These are phyloP conservation scores for Hypoxylon sp. DNA, from an alignment of 2,329 filamentous ascomycete genomes.

Conservation along the genomic window DNA sequence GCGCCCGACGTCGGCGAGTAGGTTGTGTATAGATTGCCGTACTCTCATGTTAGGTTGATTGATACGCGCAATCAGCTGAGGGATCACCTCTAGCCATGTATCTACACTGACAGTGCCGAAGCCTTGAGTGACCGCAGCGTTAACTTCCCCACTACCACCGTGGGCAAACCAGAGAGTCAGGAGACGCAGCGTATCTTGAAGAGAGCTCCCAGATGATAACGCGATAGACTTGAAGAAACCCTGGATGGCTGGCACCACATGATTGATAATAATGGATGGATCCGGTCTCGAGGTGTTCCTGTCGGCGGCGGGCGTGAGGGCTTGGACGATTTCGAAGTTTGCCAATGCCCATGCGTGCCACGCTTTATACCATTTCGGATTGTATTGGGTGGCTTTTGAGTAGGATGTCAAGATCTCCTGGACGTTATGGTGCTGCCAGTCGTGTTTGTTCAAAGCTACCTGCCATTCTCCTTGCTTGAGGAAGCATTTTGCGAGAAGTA, in stretches of 20 bases:
- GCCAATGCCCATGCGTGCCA: conserved; percentile 99
- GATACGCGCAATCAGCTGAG: conserved; percentile 96
- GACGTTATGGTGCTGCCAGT: conserved; percentile 90
- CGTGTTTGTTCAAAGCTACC: conserved; percentile 84
- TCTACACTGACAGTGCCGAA: conserved; percentile 94
- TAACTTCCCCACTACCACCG: conserved; percentile 89
- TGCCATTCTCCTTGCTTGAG: conserved; percentile 98
- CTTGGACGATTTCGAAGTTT: conserved; percentile 98
- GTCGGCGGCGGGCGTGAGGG: conserved; percentile 77
- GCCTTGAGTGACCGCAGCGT: conserved; percentile 87
- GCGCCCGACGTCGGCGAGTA: conserved; percentile 92
- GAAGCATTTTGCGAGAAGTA: conserved; percentile 93
- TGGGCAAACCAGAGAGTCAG: conserved; percentile 97
- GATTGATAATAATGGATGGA: conserved; percentile 79
- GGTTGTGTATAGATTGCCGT: conserved; percentile 89
- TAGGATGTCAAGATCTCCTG: conserved; percentile 93
- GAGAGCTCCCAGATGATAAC: conserved; percentile 88
- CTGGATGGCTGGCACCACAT: conserved; percentile 93
- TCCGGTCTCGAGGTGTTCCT: conserved; percentile 66
- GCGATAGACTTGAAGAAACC: conserved; percentile 99
- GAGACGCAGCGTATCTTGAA: conserved; percentile 94
- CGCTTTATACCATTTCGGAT: conserved; percentile 97
- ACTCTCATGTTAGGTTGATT: conserved; percentile 94
- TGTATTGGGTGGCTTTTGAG: conserved; percentile 91
- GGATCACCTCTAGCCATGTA: conserved; percentile 98